These are phyloP conservation scores for Xylariaceae sp. DNA, from an alignment of 2,329 filamentous ascomycete genomes.

Conservation along the genomic window DNA sequence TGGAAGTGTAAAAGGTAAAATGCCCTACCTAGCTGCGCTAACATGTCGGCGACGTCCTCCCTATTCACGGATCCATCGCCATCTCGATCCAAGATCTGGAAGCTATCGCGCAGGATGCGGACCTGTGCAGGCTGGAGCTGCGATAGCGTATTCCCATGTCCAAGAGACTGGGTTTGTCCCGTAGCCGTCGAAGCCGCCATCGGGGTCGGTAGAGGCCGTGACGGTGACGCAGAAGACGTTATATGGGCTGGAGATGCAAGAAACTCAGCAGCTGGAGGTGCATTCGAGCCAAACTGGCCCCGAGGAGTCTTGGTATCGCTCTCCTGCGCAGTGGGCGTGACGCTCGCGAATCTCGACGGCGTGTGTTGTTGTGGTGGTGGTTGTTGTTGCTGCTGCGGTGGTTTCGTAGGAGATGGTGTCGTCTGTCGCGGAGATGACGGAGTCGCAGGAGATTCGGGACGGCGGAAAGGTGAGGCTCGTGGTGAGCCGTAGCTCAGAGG, in stretches of 20 bases:
- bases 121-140: constrained; percentile 79
- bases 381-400: neutral
- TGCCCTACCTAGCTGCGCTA: constrained; percentile 70
- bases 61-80: constrained; percentile 79
- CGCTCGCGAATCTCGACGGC: constrained; percentile 40
- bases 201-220: no score
- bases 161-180: constrained; percentile 33
- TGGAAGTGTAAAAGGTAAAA: neutral
- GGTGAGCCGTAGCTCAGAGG: constrained; percentile 68
- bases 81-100: constrained; percentile 87
- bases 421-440: constrained; percentile 62
- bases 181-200: constrained; percentile 30
- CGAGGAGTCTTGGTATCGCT: constrained; percentile 19
- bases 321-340: constrained; percentile 33
- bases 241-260: constrained; percentile 35
- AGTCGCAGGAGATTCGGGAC: constrained; percentile 60
- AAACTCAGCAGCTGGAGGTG: constrained; percentile 19
- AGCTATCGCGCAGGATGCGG: constrained; percentile 83
- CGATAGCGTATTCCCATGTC: constrained; percentile 55
- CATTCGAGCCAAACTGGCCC: constrained; percentile 14
- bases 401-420: constrained; percentile 60
- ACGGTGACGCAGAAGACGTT: constrained; percentile 29
- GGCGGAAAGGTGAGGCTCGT: constrained; percentile 62
- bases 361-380: constrained; percentile 30
- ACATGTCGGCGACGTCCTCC: constrained; percentile 82